These are phyloP conservation scores for Hypocreales sp. DNA, from an alignment of 2,329 filamentous ascomycete genomes.

Conservation along the genomic window DNA sequence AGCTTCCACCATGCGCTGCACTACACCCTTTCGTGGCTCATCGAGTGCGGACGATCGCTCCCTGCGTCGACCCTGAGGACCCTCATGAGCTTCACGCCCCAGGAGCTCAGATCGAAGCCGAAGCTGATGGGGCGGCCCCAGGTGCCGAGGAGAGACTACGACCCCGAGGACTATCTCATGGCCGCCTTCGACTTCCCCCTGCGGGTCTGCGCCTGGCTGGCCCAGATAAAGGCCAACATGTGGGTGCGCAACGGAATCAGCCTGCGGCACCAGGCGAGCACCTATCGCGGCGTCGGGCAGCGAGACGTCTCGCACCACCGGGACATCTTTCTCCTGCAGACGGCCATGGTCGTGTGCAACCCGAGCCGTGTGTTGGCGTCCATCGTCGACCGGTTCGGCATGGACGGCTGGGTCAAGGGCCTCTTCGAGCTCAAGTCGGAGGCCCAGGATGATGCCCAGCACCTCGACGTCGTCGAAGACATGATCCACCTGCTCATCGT, in stretches of 20 bases:
- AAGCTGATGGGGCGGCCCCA: constrained; percentile 43
- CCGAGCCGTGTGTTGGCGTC: constrained; percentile 73
- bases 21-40: constrained; percentile 89
- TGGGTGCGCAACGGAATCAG: constrained; percentile 98
- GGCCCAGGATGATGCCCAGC: constrained; percentile 73
- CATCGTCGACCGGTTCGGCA: constrained; percentile 81
- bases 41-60: constrained; percentile 76
- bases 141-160: constrained; percentile 40
- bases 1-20: constrained; percentile 97
- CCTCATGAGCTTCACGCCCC: constrained; percentile 56
- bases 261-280: constrained; percentile 83
- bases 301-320: constrained; percentile 88
- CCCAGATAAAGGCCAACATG: constrained; percentile 96
- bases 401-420: constrained; percentile 76
- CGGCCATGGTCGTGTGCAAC: constrained; percentile 74
- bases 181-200: constrained; percentile 86
- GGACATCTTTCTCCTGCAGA: constrained; percentile 87
- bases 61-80: constrained; percentile 47
- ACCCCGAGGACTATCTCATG: constrained; percentile 65
- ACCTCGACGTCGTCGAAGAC: constrained; percentile 88
- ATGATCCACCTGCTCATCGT: constrained; percentile 90
- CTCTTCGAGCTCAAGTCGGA: constrained; percentile 57
- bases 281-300: constrained; percentile 78
- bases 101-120: constrained; percentile 52
- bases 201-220: constrained; percentile 86